Percentiles rank a stretch among this genome's conserved stretches.
Conservation (phyloP, 2,329 filamentous ascomycete genomes). For the Fusarium solani-melongenae region DNA sequence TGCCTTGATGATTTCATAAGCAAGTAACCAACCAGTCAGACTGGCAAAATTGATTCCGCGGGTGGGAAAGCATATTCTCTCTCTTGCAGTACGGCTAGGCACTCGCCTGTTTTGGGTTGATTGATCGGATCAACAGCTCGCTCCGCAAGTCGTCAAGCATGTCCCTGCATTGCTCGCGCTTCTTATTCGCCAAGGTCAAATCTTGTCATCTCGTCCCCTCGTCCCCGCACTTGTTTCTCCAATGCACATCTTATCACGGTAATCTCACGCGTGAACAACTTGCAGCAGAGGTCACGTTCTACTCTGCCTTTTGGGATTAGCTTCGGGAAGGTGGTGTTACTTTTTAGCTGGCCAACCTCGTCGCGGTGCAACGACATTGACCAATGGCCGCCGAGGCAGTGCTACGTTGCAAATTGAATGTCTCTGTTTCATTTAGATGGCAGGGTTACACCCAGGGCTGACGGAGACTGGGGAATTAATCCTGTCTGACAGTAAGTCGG, state of each 20-base stretch:
- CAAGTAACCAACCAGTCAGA: no score
- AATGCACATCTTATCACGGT: background rate
- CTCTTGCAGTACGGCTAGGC: no score
- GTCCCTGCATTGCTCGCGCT: no score
- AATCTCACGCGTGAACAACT: background rate
- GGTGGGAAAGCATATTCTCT: no score
- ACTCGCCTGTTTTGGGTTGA: no score
- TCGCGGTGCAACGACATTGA: background rate
- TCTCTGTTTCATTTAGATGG: background rate
- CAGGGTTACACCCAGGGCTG: slow-evolving; percentile 3
- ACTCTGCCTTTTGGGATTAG: background rate
- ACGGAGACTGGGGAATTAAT: background rate
- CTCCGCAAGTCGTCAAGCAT: no score
- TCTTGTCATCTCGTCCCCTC: background rate
- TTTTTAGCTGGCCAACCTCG: background rate
- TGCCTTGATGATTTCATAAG: no score
- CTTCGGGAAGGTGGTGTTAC: background rate
- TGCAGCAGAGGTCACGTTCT: background rate
- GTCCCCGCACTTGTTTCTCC: background rate
- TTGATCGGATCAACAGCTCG: no score
- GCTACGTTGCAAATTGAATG: slow-evolving; percentile 29
- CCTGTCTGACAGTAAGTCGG: background rate
- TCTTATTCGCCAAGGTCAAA: no score
- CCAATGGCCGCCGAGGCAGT: background rate
- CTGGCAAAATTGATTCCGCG: no score